Evolutionary conservation across 768 basidiomycete genomes (phyloP).

Genomic region (Clitopilus passeckerianus): DNA sequence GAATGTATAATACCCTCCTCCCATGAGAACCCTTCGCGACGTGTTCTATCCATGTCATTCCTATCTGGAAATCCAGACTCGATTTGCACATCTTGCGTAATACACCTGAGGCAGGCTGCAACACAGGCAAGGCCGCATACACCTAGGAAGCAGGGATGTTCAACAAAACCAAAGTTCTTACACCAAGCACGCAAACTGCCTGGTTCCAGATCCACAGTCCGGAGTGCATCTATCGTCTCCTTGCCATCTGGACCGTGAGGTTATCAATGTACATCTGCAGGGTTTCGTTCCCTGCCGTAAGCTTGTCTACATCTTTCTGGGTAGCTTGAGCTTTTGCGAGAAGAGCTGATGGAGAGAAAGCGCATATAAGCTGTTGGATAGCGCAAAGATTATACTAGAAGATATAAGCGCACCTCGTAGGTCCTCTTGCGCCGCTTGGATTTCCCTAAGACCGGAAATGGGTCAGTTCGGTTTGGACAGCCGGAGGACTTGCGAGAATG

Average conservation of each 20-base stretch:
- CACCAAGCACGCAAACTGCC: conserved; percentile 9
- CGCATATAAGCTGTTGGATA: neutral
- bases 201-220: no score
- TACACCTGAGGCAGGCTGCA: neutral
- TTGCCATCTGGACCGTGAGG: conserved; percentile 82
- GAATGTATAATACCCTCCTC: neutral
- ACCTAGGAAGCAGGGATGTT: no score
- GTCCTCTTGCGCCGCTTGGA: conserved; percentile 70
- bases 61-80: no score
- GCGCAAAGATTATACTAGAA: neutral
- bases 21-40: no score
- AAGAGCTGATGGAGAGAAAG: conserved; percentile 42
- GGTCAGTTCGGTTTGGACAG: neutral
- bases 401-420: conserved; percentile 51
- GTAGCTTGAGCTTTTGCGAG: conserved; percentile 61
- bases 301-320: conserved; percentile 77
- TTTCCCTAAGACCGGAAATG: conserved; percentile 47
- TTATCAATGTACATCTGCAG: conserved; percentile 91
- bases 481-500: neutral
- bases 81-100: neutral
- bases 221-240: conserved; percentile 44
- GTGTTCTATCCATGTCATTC: no score
- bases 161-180: no score
- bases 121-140: neutral
- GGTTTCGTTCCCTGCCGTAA: conserved; percentile 74